Conservation (phyloP, 371 early-diverging fungal genomes). For the Phascolomyces articulosus region DNA sequence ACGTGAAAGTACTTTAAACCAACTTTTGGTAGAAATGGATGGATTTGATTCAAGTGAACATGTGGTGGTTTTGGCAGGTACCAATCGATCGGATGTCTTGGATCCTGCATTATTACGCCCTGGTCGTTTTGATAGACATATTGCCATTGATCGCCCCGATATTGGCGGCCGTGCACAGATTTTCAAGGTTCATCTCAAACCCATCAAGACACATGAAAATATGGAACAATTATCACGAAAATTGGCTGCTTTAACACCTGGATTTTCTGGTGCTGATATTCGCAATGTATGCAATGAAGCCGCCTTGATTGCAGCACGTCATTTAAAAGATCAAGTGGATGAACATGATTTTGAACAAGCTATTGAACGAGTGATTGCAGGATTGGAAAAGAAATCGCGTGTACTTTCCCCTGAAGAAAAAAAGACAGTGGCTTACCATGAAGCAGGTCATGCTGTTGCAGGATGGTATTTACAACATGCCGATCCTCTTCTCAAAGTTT, state of each 20-base stretch:
- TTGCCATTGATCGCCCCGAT: constrained; percentile 95
- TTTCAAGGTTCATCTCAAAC: constrained; percentile 94
- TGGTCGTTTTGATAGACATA: constrained; percentile 99
- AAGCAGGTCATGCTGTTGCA: constrained; percentile 98
- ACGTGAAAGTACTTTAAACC: constrained; percentile 96
- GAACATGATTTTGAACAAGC: constrained; percentile 95
- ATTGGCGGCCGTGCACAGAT: constrained; percentile 94
- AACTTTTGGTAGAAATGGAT: constrained; percentile 99
- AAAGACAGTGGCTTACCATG: constrained; percentile 98
- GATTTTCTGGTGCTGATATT: constrained; percentile 96
- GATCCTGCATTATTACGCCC: constrained; percentile 95
- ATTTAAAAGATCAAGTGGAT: constrained; percentile 73
- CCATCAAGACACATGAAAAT: constrained; percentile 65
- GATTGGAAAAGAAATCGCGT: constrained; percentile 95
- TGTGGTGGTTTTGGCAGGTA: constrained; percentile 93
- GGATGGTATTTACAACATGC: constrained; percentile 98
- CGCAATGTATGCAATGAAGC: constrained; percentile 99
- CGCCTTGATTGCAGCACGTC: constrained; percentile 96
- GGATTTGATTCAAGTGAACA: constrained; percentile 93
- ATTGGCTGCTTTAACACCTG: constrained; percentile 91
- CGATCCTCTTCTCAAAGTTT: constrained; percentile 95
- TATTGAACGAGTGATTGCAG: constrained; percentile 98
- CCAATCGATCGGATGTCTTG: constrained; percentile 90
- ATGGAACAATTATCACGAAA: constrained; percentile 88
- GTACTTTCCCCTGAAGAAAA: constrained; percentile 97